These are phyloP conservation scores for Colletotrichum tropicale DNA, from an alignment of 2,329 filamentous ascomycete species.

Conservation along the genomic window DNA sequence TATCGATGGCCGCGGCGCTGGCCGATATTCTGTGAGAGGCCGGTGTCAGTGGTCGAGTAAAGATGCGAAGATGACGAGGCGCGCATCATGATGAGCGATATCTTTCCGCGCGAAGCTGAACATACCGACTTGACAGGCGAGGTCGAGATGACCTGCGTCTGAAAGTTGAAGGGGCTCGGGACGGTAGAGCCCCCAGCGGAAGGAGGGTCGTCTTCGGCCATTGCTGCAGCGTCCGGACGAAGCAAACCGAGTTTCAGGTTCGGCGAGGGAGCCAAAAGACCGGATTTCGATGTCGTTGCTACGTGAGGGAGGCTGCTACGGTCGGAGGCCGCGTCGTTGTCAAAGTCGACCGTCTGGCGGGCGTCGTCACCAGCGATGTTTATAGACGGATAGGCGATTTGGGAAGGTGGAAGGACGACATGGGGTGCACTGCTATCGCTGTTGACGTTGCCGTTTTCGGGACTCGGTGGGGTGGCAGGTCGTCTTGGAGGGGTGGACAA, in stretches of 20 bases:
- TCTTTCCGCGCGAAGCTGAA: conserved; percentile 18
- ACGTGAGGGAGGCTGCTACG: background rate
- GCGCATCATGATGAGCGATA: background rate
- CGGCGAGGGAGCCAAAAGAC: conserved; percentile 7
- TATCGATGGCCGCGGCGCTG: conserved; percentile 96
- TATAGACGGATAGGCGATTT: conserved; percentile 1
- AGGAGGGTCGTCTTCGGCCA: conserved; percentile 35
- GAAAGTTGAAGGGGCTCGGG: conserved; percentile 90
- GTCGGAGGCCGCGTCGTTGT: background rate
- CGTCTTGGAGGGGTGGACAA: conserved; percentile 50
- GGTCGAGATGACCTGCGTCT: conserved; percentile 79
- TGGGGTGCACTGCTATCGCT: conserved; percentile 7
- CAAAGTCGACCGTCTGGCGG: background rate
- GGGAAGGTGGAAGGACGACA: background rate
- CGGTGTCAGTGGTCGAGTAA: conserved; percentile 5
- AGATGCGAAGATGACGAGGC: background rate
- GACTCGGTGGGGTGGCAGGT: conserved; percentile 67
- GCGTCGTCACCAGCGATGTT: background rate
- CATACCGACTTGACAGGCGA: conserved; percentile 78
- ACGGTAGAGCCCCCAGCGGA: conserved; percentile 30
- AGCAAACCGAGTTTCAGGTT: conserved; percentile 7
- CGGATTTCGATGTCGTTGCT: conserved; percentile 22
- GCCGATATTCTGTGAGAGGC: conserved; percentile 72
- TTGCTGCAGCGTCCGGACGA: conserved; percentile 31
- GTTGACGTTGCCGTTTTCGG: conserved; percentile 23